Evolutionary conservation across 176 grass and related monocot species (phyloP), one percentile per base, ranked within the genome.

Genomic region (Puccinellia tenuiflora): DNA sequence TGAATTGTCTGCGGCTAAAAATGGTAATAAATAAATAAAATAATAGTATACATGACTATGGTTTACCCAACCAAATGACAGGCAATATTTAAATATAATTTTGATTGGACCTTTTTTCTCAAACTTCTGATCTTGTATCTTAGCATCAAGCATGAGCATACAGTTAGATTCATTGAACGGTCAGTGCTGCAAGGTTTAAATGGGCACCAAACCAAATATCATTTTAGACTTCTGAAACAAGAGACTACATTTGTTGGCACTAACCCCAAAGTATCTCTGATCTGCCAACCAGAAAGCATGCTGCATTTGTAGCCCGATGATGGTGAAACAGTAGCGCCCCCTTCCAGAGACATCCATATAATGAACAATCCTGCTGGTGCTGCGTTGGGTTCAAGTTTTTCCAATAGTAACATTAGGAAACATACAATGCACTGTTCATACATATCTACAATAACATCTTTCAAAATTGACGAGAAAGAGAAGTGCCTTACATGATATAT

Each of bases 401-500:
- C 78, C 56, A 51, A 40, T 43, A 57, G 26, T 69, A n/a, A n/a
- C 16, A 68, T 73, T 67, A 34, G 59, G 10, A 80, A 75, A 61
- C 30, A 20, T 59, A 38, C 12, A 30, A 67, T 45, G 15, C 18
- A 75, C 11, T 78, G 43, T 51, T 70, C 70, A 73, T 73, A 48
- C 70, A 73, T 30, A 53, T 69, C 42, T 20, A 31, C 40, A 68
- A 73, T 28, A 62, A 85, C 26, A 33, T 3, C 17, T 51, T 75
- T 68, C 12, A 76, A 17, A 33, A 35, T 26, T 39, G 54, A 79
- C 15, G 3, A 71, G 75, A 89, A 12, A 85, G 43, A 7, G 56
- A 81, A 76, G 25, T 71, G 47, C 14, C 78, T 82, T 62, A 73
- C 83, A 78, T 90, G 63, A 64, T 66, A 76, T 69, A 61, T 31